Base-by-base conservation (phyloP, 768 basidiomycete species). In the Coprinellus micaceus region DNA sequence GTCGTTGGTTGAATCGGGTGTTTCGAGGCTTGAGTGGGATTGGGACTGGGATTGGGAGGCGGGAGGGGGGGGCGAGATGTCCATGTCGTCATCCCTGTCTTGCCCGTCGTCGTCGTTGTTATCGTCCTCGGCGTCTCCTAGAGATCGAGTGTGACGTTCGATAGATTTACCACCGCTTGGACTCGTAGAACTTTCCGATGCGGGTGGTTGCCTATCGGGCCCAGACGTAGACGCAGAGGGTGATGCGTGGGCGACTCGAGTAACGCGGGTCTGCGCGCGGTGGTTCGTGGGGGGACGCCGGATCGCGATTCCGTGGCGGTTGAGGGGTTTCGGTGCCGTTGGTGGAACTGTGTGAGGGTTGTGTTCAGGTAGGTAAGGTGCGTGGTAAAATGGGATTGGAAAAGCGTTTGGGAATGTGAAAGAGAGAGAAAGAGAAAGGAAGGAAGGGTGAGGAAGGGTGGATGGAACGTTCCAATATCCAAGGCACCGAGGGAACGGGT, bases 141-240 rank as follows among this genome's bases (percentile, higher is more conserved):
- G 77, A 11, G 80, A 66, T 52, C 80, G 82, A 1, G 77, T 72
- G 19, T 83, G 73, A 11, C 78, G 73, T n/a, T n/a, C n/a, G n/a
- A n/a, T n/a, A 28, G 80, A 80, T 6, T 13, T 33, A 33, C 33
- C 13, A 13, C 33, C 13, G 7, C 33, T 13, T 33, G 7, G 7
- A 6, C 33, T 13, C 33, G 7, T 33, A 13, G 33, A 33, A 33
- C 13, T 6, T 33, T 33, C 33, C 33, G 13, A 33, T 6, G 33
- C 6, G 33, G 33, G 33, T 33, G 13, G 33, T 33, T 33, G 33
- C 33, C n/a, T n/a, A n/a, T n/a, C n/a, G n/a, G n/a, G n/a, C n/a
- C n/a, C n/a, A n/a, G n/a, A n/a, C n/a, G n/a, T n/a, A n/a, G n/a
- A n/a, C n/a, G n/a, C n/a, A n/a, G n/a, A n/a, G 33, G 13, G 33